phyloP scores from a whole-genome alignment of 176 grass and related monocot genomes.

The Avena atlantica region DNA sequence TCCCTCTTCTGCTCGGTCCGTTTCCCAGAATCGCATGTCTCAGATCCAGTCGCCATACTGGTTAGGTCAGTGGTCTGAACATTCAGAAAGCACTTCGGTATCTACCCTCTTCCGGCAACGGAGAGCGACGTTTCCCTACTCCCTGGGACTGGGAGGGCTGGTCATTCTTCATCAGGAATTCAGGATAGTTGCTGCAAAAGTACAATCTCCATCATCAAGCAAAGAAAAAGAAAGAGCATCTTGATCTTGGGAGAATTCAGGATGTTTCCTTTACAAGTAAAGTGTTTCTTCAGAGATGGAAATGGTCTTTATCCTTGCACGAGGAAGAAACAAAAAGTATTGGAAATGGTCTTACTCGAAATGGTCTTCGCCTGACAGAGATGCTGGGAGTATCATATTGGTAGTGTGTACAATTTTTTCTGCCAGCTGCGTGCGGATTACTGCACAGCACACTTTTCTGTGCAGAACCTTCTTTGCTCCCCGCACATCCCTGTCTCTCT shows the following conservation, averaged over 20 bases:
- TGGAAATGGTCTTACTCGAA: background rate
- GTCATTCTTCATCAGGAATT: constrained; percentile 8
- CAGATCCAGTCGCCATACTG: background rate
- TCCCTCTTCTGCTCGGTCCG: background rate
- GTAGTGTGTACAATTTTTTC: background rate
- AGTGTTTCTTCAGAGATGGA: background rate
- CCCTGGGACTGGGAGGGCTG: background rate
- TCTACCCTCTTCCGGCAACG: background rate
- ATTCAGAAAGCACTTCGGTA: background rate
- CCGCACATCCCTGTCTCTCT: background rate
- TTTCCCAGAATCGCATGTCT: background rate
- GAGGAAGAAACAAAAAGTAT: background rate
- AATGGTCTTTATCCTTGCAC: background rate
- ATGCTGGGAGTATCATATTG: background rate
- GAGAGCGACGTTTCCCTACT: constrained; percentile 8
- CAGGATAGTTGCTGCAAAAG: constrained; percentile 6
- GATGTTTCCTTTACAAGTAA: background rate
- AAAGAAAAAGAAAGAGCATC: background rate
- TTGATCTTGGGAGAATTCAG: background rate
- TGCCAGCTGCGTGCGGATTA: background rate
- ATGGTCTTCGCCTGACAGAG: background rate
- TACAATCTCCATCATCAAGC: background rate
- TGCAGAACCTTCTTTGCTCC: background rate
- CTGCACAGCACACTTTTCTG: background rate
- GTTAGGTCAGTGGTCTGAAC: constrained; percentile 21